These are phyloP conservation scores for Saturnispora sekii DNA, from an alignment of 805 yeast genomes.

Conservation along the genomic window DNA sequence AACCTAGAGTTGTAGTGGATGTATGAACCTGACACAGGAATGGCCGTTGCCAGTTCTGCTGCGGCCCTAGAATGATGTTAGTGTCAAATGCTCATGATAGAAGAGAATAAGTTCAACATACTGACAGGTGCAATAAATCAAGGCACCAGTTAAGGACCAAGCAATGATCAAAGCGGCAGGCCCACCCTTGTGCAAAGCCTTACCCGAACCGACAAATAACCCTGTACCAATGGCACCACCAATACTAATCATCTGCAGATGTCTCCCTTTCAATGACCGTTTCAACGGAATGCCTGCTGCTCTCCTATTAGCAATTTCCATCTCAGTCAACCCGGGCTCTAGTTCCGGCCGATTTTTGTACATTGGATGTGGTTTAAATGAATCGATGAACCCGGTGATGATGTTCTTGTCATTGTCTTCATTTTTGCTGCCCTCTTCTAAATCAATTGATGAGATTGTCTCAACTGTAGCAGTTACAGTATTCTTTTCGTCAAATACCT, in stretches of 20 bases:
- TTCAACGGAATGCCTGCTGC: constrained; percentile 38
- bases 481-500: constrained; percentile 3
- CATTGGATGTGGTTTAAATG: constrained; percentile 17
- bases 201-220: constrained; percentile 61
- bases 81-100: too few relatives aligned
- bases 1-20: constrained; percentile 48
- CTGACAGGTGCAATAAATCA: constrained; percentile 50
- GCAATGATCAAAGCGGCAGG: constrained; percentile 60
- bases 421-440: neutral
- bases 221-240: constrained; percentile 81
- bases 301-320: constrained; percentile 33
- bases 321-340: constrained; percentile 32
- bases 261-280: constrained; percentile 46
- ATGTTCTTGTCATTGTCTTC: neutral
- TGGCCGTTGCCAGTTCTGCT: constrained; percentile 51
- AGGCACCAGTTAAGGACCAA: constrained; percentile 43
- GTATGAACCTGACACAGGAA: constrained; percentile 50
- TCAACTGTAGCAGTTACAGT: neutral
- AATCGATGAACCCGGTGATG: constrained; percentile 15
- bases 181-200: constrained; percentile 50
- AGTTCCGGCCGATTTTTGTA: constrained; percentile 20
- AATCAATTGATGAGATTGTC: neutral
- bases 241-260: constrained; percentile 67
- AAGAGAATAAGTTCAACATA: too few relatives aligned
- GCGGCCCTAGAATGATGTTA: constrained; percentile 26